Percentiles rank a stretch among this genome's conserved stretches.
Conservation (phyloP, 306 rosid genomes). For the Cucurbita argyrosperma region DNA sequence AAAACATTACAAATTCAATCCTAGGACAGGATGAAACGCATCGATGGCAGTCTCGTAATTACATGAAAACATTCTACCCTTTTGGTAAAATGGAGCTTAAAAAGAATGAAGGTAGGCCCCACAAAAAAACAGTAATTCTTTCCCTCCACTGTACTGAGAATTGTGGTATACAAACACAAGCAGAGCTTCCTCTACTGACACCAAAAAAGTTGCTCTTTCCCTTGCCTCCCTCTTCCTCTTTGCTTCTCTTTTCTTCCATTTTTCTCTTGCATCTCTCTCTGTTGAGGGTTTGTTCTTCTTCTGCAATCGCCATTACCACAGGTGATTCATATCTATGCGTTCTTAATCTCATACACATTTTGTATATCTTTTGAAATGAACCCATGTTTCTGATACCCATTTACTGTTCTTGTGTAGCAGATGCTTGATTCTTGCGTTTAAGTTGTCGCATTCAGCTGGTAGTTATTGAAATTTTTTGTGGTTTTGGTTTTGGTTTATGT, state of each 20-base stretch:
- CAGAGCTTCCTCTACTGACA: slow-evolving; percentile 1
- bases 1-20: too few species aligned
- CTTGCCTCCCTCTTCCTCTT: not conserved
- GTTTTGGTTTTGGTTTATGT: not conserved
- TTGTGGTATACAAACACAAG: not conserved
- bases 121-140: not conserved
- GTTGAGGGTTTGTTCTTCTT: not conserved
- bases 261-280: not conserved
- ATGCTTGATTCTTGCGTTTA: not conserved
- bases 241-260: not conserved
- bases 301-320: not conserved
- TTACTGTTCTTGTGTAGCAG: not conserved
- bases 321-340: not conserved
- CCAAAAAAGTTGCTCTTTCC: not conserved
- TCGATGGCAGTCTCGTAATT: not conserved
- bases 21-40: not conserved
- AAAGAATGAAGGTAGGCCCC: not conserved
- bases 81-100: not conserved
- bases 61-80: not conserved
- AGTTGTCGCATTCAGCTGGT: not conserved
- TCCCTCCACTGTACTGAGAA: not conserved
- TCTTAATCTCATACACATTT: not conserved
- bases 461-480: not conserved
- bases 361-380: not conserved
- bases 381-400: not conserved